Conservation (phyloP, 495 filamentous ascomycete species). For the Podospora pseudopauciseta region DNA sequence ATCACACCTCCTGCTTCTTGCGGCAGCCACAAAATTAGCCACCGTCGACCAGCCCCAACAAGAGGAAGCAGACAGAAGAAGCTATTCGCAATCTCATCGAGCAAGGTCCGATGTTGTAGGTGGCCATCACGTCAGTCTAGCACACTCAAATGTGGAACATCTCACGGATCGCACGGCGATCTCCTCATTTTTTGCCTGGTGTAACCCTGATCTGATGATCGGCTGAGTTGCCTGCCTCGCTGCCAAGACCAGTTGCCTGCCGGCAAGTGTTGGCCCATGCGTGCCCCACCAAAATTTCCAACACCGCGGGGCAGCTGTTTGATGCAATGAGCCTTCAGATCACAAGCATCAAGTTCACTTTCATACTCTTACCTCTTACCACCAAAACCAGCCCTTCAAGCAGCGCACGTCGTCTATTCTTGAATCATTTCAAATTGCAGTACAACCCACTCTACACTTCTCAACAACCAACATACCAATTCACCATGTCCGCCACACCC, state of each 20-base stretch:
- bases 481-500: background rate
- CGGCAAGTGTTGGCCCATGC: background rate
- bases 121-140: background rate
- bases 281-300: constrained; percentile 25
- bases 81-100: background rate
- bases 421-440: background rate
- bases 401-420: background rate
- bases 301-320: constrained; percentile 13
- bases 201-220: background rate
- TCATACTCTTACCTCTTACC: background rate
- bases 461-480: background rate
- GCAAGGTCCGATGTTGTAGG: too few species aligned
- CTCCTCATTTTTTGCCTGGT: background rate
- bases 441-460: background rate
- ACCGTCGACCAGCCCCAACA: background rate
- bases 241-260: background rate
- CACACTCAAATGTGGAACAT: background rate
- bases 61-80: background rate
- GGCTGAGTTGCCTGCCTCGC: background rate
- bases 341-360: background rate
- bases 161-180: background rate
- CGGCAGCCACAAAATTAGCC: background rate
- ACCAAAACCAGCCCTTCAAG: background rate
- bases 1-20: background rate
- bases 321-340: background rate